Conservation (phyloP, 2,329 filamentous ascomycete species). For the Colletotrichum horii region DNA sequence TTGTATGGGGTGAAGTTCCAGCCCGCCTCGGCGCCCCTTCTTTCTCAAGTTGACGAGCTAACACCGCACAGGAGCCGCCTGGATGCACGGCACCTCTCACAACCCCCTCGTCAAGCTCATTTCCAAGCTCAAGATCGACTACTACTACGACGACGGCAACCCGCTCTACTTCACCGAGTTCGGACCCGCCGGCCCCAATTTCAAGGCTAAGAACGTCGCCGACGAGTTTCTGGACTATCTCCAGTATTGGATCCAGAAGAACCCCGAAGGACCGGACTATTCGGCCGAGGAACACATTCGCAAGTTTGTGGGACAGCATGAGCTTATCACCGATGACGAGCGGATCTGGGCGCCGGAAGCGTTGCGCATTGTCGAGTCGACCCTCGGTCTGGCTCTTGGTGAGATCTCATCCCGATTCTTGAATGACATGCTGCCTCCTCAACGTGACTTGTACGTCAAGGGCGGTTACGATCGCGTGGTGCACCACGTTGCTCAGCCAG, state of each 20-base stretch:
- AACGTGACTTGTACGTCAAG: neutral
- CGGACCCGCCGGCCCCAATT: neutral
- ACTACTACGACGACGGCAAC: neutral
- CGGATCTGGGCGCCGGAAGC: neutral
- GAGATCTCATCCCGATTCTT: neutral
- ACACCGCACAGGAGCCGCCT: neutral
- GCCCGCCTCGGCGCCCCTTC: neutral
- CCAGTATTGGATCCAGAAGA: neutral
- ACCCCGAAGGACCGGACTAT: neutral
- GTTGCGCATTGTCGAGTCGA: neutral
- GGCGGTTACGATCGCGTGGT: neutral
- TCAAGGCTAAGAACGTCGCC: neutral
- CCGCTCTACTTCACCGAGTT: neutral
- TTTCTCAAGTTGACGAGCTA: neutral
- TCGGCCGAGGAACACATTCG: neutral
- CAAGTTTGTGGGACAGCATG: neutral
- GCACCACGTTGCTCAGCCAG: neutral
- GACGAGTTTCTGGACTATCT: neutral
- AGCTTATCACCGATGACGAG: neutral
- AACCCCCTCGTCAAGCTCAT: neutral
- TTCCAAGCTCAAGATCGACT: neutral
- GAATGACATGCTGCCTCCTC: neutral
- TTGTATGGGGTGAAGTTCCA: neutral
- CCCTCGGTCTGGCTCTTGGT: neutral
- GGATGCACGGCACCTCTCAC: neutral